These are phyloP conservation scores for Dacryopinax primogenitus DNA, from an alignment of 768 basidiomycete genomes.

Conservation along the genomic window DNA sequence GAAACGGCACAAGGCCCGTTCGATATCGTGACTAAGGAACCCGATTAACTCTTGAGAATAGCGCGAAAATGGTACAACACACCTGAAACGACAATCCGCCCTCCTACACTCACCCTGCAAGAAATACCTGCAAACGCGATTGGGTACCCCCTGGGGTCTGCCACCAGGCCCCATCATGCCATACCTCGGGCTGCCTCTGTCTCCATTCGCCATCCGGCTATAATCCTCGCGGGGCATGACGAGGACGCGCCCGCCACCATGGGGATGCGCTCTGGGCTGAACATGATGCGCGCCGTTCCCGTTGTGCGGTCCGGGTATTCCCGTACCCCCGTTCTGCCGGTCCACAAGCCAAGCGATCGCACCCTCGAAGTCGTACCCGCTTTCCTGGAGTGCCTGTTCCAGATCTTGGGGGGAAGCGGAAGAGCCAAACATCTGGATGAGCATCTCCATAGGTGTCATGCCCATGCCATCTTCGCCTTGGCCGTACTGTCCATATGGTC, in stretches of 20 bases:
- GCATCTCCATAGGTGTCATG: conserved; percentile 96
- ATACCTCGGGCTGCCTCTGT: conserved; percentile 20
- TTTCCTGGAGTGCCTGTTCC: conserved; percentile 78
- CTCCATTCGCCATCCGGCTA: conserved; percentile 12
- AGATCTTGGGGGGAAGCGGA: conserved; percentile 80
- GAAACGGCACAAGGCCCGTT: conserved; percentile 88
- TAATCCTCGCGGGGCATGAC: conserved; percentile 46
- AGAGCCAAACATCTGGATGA: conserved; percentile 85
- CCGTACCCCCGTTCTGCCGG: conserved; percentile 33
- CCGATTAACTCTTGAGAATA: conserved; percentile 12
- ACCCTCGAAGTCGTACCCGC: conserved; percentile 88
- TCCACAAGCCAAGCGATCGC: conserved; percentile 94
- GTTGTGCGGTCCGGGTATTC: conserved; percentile 33
- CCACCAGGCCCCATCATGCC: conserved; percentile 20
- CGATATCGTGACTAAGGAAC: conserved; percentile 69
- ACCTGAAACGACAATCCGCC: conserved; percentile 98
- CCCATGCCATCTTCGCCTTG: conserved; percentile 30
- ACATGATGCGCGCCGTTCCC: conserved; percentile 16
- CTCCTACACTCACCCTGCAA: conserved; percentile 90
- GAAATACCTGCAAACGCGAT: conserved; percentile 89
- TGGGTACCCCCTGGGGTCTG: conserved; percentile 27
- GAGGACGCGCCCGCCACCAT: conserved; percentile 54
- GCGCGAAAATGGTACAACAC: conserved; percentile 20
- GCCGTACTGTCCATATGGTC: conserved; percentile 16
- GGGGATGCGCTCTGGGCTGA: conserved; percentile 38